A percentile compares a stretch with the other conserved stretches of the same genome.
Evolutionary conservation across 805 yeast species (phyloP).

Genomic region (Hanseniaspora occidentalis): DNA sequence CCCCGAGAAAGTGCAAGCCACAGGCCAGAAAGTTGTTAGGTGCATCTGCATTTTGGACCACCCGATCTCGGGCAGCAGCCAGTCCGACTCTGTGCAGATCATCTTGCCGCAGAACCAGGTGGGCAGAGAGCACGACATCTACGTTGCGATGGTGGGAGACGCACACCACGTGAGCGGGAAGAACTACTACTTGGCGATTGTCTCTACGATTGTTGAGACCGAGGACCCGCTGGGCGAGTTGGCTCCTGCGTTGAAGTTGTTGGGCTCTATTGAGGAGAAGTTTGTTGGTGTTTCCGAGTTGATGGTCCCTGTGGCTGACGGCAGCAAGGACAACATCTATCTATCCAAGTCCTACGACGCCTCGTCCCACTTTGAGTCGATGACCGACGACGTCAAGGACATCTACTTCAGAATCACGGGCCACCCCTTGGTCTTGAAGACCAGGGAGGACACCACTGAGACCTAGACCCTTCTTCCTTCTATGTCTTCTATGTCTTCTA

Average conservation of each 20-base stretch:
- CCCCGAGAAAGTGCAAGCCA: conserved; percentile 41
- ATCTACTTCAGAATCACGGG: conserved; percentile 86
- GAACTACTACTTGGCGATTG: conserved; percentile 85
- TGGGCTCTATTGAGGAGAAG: conserved; percentile 69
- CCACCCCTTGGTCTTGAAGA: conserved; percentile 75
- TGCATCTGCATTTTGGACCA: conserved; percentile 76
- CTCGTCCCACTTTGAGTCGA: conserved; percentile 86
- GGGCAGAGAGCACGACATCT: conserved; percentile 84
- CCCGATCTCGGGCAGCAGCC: conserved; percentile 70
- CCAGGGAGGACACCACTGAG: conserved; percentile 36
- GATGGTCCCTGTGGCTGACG: conserved; percentile 79
- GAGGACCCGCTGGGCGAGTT: conserved; percentile 84
- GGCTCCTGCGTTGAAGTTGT: conserved; percentile 84
- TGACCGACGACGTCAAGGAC: conserved; percentile 95
- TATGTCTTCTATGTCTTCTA: neutral
- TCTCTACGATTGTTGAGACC: conserved; percentile 90
- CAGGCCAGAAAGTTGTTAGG: conserved; percentile 27
- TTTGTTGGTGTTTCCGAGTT: conserved; percentile 91
- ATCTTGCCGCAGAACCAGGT: conserved; percentile 96
- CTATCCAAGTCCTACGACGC: conserved; percentile 88
- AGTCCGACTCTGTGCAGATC: conserved; percentile 82
- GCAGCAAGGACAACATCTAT: conserved; percentile 63
- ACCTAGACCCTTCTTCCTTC: neutral
- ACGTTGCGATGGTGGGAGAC: conserved; percentile 79
- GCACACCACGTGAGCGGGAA: conserved; percentile 84